Evolutionary conservation across 164 flowering plant species (phyloP), one percentile per base, ranked within the genome.

Genomic region (Umbellularia californica): DNA sequence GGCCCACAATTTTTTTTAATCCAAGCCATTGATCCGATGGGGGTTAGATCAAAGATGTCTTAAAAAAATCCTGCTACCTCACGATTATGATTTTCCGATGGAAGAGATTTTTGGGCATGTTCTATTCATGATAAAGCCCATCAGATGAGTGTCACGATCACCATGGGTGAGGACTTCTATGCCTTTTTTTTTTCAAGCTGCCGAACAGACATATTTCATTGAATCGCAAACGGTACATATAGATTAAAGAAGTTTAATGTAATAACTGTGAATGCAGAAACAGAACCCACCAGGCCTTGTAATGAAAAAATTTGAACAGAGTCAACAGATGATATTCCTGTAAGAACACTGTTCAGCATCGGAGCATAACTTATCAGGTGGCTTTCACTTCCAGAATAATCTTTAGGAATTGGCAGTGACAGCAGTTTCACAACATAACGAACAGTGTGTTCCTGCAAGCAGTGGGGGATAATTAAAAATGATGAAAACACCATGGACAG

Each of bases 401-500:
- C 89, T 20, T 86, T 79, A 64, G 97, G 95, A 80, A 84, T 84
- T 55, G 95, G 92, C 22, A 94, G 98, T 69, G 94, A 89, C 68
- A 95, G 79, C 79, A 95, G 82, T 79, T 91, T 87, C 55, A 87
- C 85, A 71, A 92, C 88, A 65, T 86, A 91, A 58, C 82, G 79
- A 76, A 86, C 88, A 69, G 94, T 88, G 75, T 95, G 93, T 81
- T 95, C 99, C 99, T 95, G 94, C 83, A 85, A 72, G 50, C 64
- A 47, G 64, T 50, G n/a, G 47, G 13, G 15, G 35, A 30, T 17
- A 67, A 19, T 67, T 33, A 67, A 33, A 13, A 28, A 11, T 17
- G 19, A 27, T 30, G 20, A 23, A 41, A 28, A 15, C 33, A 27
- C 41, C 35, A 66, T 28, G 7, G 69, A 17, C n/a, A 55, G 60